Conservation (phyloP, 2,329 filamentous ascomycete genomes). For the Phoma sp. region DNA sequence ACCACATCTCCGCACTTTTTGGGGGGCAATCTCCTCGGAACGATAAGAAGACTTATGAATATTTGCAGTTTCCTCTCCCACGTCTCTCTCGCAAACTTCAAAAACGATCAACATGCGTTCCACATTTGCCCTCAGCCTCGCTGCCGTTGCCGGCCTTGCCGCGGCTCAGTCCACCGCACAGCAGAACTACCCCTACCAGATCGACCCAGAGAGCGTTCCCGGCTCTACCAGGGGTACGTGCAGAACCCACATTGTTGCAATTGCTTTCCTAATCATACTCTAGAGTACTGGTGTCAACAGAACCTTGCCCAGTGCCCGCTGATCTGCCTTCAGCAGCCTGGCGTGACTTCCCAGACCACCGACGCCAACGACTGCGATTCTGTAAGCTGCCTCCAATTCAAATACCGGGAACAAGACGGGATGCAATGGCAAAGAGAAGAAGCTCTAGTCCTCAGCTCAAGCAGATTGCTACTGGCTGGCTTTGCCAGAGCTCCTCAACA, state of each 20-base stretch:
- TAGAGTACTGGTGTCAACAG: constrained; percentile 69
- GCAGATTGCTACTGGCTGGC: constrained; percentile 1
- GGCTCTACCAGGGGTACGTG: constrained; percentile 59
- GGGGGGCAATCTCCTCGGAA: constrained; percentile 8
- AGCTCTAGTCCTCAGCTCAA: not conserved
- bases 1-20: constrained; percentile 7
- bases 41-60: constrained; percentile 12
- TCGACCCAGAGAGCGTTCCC: constrained; percentile 68
- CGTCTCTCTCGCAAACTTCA: constrained; percentile 11
- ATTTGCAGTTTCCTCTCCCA: constrained; percentile 1
- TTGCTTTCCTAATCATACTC: constrained; percentile 24
- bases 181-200: constrained; percentile 51
- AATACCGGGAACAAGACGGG: not conserved
- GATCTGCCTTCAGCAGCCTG: constrained; percentile 71
- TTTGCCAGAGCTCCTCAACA: constrained; percentile 6
- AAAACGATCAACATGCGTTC: constrained; percentile 50
- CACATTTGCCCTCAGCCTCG: constrained; percentile 58
- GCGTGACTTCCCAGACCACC: constrained; percentile 51
- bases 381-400: constrained; percentile 48
- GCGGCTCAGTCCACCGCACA: constrained; percentile 52
- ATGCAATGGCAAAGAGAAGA: too few species aligned
- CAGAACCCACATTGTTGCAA: not conserved
- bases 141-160: constrained; percentile 59
- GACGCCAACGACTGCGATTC: constrained; percentile 70
- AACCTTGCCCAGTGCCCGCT: constrained; percentile 70